phyloP scores from a whole-genome alignment of 2,329 filamentous ascomycete genomes.

The Corinectria fuckeliana region DNA sequence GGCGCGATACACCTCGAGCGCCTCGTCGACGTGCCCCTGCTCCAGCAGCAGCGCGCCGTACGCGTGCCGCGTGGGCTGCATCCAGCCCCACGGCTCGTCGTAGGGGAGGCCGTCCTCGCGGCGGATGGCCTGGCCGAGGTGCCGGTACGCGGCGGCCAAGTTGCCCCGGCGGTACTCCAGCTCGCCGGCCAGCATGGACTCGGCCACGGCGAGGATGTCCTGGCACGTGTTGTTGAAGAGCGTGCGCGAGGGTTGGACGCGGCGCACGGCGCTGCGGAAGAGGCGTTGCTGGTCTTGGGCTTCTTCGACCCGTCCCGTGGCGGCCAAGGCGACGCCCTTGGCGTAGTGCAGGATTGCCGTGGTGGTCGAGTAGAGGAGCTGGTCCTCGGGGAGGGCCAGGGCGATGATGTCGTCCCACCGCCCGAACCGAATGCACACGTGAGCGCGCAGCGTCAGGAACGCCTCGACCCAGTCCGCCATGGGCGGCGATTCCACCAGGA shows the following conservation, averaged over 20 bases:
- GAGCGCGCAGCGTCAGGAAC: constrained; percentile 70
- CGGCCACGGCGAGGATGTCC: constrained; percentile 67
- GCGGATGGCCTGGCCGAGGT: constrained; percentile 62
- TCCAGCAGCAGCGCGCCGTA: constrained; percentile 74
- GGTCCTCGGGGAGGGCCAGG: constrained; percentile 63
- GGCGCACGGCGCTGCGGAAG: constrained; percentile 58
- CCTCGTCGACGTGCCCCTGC: constrained; percentile 63
- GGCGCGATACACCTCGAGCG: constrained; percentile 63
- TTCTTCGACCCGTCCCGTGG: constrained; percentile 58
- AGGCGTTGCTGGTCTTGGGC: constrained; percentile 57
- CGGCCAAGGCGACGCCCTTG: constrained; percentile 71
- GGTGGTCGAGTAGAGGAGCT: constrained; percentile 69
- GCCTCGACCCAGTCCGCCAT: constrained; percentile 83
- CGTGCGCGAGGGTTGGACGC: constrained; percentile 66
- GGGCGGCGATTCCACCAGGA: constrained; percentile 68
- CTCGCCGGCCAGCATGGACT: constrained; percentile 75
- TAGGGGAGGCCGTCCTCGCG: constrained; percentile 70
- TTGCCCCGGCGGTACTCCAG: constrained; percentile 71
- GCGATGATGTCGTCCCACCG: constrained; percentile 70
- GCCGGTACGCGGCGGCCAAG: constrained; percentile 62
- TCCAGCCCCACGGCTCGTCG: constrained; percentile 80
- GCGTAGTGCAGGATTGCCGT: constrained; percentile 74
- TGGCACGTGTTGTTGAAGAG: constrained; percentile 48
- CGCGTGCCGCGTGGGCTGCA: constrained; percentile 76
- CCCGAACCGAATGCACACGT: constrained; percentile 78